phyloP scores from a whole-genome alignment of 2,329 filamentous ascomycete species.

The Diplodia seriata region DNA sequence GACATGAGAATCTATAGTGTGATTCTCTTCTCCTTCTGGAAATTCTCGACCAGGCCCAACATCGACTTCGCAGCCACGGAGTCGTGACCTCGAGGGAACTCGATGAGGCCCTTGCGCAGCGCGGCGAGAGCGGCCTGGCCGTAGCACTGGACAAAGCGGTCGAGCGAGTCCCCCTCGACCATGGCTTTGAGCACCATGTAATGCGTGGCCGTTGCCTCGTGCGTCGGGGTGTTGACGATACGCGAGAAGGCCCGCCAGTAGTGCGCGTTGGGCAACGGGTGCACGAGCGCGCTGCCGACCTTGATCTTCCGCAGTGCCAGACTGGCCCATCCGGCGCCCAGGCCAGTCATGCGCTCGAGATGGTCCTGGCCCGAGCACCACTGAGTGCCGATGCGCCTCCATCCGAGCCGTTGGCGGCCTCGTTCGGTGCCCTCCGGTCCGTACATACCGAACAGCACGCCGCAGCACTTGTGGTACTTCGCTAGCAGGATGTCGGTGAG shows the following conservation, averaged over 20 bases:
- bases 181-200: constrained; percentile 60
- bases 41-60: neutral
- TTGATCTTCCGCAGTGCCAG: constrained; percentile 75
- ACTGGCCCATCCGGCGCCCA: constrained; percentile 84
- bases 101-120: constrained; percentile 49
- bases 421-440: constrained; percentile 73
- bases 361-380: constrained; percentile 76
- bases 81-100: constrained; percentile 30
- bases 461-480: constrained; percentile 81
- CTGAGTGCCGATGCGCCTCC: constrained; percentile 41
- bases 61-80: constrained; percentile 26
- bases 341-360: constrained; percentile 80
- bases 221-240: constrained; percentile 76
- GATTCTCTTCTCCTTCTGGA: constrained; percentile 23
- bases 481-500: constrained; percentile 86
- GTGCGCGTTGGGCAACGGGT: constrained; percentile 71
- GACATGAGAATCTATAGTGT: constrained; percentile 13
- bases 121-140: constrained; percentile 77
- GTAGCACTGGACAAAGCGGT: constrained; percentile 80
- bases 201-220: constrained; percentile 57
- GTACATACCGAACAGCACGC: constrained; percentile 82
- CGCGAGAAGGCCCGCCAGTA: constrained; percentile 83
- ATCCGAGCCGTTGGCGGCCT: constrained; percentile 45
- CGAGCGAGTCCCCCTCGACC: constrained; percentile 66
- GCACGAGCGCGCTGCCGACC: constrained; percentile 56